phyloP scores from a whole-genome alignment of 1,284 basidiomycete species.

The Malassezia caprae region DNA sequence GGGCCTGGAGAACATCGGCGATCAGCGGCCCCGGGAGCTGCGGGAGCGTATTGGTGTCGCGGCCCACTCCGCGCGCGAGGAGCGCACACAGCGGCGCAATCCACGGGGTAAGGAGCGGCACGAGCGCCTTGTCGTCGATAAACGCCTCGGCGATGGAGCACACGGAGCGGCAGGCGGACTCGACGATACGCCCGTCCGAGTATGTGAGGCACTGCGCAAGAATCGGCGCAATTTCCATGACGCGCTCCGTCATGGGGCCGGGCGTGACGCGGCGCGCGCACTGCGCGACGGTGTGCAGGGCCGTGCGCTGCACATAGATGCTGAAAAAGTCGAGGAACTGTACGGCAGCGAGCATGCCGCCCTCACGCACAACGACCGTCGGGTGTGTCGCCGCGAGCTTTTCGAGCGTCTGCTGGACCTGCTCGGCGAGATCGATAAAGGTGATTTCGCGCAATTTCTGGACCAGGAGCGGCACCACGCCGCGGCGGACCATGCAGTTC shows the following conservation, averaged over 20 bases:
- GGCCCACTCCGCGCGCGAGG: constrained; percentile 26
- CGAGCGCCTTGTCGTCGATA: constrained; percentile 31
- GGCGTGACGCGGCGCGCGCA: constrained; percentile 32
- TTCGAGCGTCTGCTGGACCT: constrained; percentile 46
- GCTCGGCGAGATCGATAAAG: constrained; percentile 47
- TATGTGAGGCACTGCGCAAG: constrained; percentile 40
- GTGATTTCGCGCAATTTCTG: constrained; percentile 44
- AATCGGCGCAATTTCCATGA: constrained; percentile 36
- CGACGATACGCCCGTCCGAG: constrained; percentile 42
- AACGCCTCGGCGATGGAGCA: constrained; percentile 38
- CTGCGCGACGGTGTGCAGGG: constrained; percentile 41
- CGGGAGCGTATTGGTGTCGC: constrained; percentile 23
- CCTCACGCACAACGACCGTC: constrained; percentile 39
- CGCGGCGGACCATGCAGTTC: constrained; percentile 33
- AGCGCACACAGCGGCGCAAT: constrained; percentile 34
- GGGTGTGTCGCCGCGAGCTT: constrained; percentile 42
- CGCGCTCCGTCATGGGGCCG: constrained; percentile 22
- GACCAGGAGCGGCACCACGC: constrained; percentile 40
- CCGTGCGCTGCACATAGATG: constrained; percentile 46
- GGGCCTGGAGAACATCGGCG: constrained; percentile 39
- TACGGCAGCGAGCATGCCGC: constrained; percentile 41
- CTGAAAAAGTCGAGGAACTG: constrained; percentile 48
- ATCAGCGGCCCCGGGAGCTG: constrained; percentile 28
- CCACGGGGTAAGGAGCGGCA: constrained; percentile 29
- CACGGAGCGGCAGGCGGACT: constrained; percentile 43